Percentiles rank a stretch among this genome's conserved stretches.
Evolutionary conservation across 805 yeast species (phyloP).

Genomic region (Ogataea sp.): DNA sequence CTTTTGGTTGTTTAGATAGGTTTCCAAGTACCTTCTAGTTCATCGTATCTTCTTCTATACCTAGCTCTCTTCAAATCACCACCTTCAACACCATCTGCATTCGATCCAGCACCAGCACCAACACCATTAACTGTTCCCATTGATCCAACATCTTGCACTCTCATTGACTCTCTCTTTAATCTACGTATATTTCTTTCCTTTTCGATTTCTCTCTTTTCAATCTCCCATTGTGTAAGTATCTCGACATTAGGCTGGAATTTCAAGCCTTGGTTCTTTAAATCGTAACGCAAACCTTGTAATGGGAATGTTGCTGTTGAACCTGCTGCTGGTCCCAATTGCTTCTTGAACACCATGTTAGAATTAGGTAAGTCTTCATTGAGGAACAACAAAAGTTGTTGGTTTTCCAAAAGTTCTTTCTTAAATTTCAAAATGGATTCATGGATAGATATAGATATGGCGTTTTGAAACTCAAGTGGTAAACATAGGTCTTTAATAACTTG

Average conservation of each 20-base stretch:
- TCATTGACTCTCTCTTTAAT: slow-evolving; percentile 82
- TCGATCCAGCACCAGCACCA: slow-evolving; percentile 6
- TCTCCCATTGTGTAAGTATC: slow-evolving; percentile 81
- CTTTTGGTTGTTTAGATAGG: background rate
- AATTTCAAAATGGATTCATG: slow-evolving; percentile 72
- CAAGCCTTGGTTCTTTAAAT: slow-evolving; percentile 68
- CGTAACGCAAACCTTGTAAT: slow-evolving; percentile 52
- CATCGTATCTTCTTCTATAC: slow-evolving; percentile 22
- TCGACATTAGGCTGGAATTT: slow-evolving; percentile 88
- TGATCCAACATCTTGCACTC: slow-evolving; percentile 28
- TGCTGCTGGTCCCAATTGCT: no score
- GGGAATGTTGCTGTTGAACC: no score
- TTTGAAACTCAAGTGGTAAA: slow-evolving; percentile 72
- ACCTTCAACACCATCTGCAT: background rate
- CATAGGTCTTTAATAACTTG: slow-evolving; percentile 82
- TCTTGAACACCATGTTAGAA: slow-evolving; percentile 24
- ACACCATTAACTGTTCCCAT: no score
- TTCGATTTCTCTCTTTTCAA: slow-evolving; percentile 91
- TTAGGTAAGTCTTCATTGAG: slow-evolving; percentile 27
- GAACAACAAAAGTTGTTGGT: slow-evolving; percentile 26
- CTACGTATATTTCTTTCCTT: slow-evolving; percentile 88
- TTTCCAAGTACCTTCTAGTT: slow-evolving; percentile 28
- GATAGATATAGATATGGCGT: slow-evolving; percentile 81
- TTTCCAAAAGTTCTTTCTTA: slow-evolving; percentile 75
- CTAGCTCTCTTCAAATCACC: background rate